Conservation (phyloP, 2,329 filamentous ascomycete species). For the Pseudopithomyces maydicus region DNA sequence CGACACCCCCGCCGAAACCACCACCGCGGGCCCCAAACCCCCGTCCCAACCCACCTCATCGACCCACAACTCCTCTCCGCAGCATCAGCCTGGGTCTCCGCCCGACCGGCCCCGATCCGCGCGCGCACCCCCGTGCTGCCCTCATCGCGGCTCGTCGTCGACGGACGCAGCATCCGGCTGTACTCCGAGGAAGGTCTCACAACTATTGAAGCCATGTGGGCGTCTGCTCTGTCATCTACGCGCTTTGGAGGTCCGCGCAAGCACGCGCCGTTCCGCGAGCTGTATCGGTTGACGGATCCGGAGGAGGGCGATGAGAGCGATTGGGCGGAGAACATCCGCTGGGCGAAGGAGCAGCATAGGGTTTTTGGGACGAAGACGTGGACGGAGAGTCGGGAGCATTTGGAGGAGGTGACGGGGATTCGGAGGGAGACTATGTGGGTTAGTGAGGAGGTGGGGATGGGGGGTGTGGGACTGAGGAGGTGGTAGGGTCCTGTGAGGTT, state of each 20-base stretch:
- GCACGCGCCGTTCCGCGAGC: constrained; percentile 28
- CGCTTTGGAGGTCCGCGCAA: constrained; percentile 27
- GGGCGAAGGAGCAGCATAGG: constrained; percentile 35
- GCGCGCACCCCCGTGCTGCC: constrained; percentile 23
- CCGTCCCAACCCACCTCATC: background rate
- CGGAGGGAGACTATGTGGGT: constrained; percentile 27
- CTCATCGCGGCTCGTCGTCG: constrained; percentile 23
- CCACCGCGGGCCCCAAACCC: background rate
- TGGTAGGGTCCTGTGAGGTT: background rate
- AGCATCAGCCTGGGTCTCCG: constrained; percentile 5
- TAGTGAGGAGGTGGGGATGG: constrained; percentile 20
- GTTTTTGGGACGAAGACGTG: constrained; percentile 27
- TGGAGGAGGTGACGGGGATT: constrained; percentile 27
- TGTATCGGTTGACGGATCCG: constrained; percentile 29
- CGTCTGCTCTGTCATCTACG: constrained; percentile 16
- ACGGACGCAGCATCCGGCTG: constrained; percentile 17
- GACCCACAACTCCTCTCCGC: constrained; percentile 14
- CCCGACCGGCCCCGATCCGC: constrained; percentile 9
- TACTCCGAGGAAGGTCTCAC: constrained; percentile 19
- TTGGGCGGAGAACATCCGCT: constrained; percentile 42
- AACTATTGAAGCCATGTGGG: constrained; percentile 16
- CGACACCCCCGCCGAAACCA: background rate
- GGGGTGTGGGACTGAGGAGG: constrained; percentile 19
- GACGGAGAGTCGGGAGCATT: constrained; percentile 33
- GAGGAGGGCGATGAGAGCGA: constrained; percentile 15